Evolutionary conservation across 1,284 basidiomycete genomes (phyloP), one percentile per base, ranked within the genome.

Genomic region (Heterobasidion annosum): DNA sequence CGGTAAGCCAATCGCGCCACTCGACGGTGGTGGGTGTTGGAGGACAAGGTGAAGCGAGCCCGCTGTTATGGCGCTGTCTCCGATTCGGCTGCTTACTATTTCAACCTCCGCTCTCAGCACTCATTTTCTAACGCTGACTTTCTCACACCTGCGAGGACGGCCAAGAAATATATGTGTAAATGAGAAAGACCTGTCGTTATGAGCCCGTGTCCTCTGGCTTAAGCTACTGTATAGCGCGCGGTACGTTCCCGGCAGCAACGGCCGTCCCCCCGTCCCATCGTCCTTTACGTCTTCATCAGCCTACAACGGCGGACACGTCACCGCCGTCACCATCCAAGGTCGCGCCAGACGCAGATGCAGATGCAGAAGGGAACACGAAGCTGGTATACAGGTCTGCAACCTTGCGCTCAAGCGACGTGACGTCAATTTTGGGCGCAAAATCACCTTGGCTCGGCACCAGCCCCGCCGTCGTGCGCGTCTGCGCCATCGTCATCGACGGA

Each of bases 151-250:
- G 25, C 25, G 25, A 25, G 25, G 25, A 25, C 25, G 25, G 25
- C 25, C 25, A 25, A 25, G 25, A 25, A 3, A 5, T 5, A 25
- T 25, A 25, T 25, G 25, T 25, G 25, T 25, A 25, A 25, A 25
- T 25, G 25, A 25, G 25, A 25, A 25, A 25, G 5, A 25, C 25
- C 25, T 25, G 25, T 25, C 25, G 3, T 25, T 25, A 5, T 25
- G 25, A 4, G 25, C 25, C 82, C 16, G 78, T 81, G 1, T 85
- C 86, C 62, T 88, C 85, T 0, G 85, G 76, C 51, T 82, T 79
- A 60, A 90, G 18, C 18, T 18, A 18, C 18, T 89, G 58, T 84
- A 90, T 63, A 88, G 15, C 8, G 88, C 86, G 8, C 83, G 79
- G 61, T 90, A 90, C 1, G 83, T 56, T 0, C 88, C 88, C 0